phyloP scores from a whole-genome alignment of 2,329 filamentous ascomycete species.

The Pezicula radicicola region DNA sequence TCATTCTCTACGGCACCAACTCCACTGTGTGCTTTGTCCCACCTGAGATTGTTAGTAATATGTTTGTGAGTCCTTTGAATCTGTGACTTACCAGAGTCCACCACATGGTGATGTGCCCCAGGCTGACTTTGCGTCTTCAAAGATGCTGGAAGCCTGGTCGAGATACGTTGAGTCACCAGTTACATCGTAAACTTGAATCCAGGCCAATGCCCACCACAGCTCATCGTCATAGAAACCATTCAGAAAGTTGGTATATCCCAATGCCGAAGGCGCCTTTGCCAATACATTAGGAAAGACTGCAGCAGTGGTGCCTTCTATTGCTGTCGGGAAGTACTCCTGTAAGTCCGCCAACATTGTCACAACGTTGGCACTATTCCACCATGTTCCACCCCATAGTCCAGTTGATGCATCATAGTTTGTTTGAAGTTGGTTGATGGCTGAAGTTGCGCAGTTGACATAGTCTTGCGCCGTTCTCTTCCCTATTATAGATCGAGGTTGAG shows the following conservation, averaged over 20 bases:
- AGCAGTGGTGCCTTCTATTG: conserved; percentile 12
- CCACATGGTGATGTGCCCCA: conserved; percentile 48
- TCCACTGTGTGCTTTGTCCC: conserved; percentile 49
- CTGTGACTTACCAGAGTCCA: conserved; percentile 41
- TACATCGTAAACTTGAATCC: conserved; percentile 54
- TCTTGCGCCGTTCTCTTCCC: conserved; percentile 10
- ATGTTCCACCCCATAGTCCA: conserved; percentile 62
- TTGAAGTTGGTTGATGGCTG: conserved; percentile 47
- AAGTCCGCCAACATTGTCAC: conserved; percentile 61
- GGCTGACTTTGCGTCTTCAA: conserved; percentile 52
- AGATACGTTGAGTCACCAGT: conserved; percentile 51
- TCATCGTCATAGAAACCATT: conserved; percentile 58
- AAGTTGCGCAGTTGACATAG: conserved; percentile 20
- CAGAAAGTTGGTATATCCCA: conserved; percentile 40
- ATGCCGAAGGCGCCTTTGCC: conserved; percentile 14
- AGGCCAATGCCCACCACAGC: conserved; percentile 61
- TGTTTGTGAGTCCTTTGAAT: neutral
- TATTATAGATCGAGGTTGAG: conserved; percentile 4
- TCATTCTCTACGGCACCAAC: conserved; percentile 57
- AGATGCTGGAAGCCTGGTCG: conserved; percentile 48
- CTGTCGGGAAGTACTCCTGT: conserved; percentile 19
- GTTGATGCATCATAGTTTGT: conserved; percentile 56
- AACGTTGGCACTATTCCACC: conserved; percentile 72
- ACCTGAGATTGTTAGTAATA: conserved; percentile 27
- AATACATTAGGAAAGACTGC: conserved; percentile 21